A percentile compares a stretch with the other conserved stretches of the same genome.
Conservation (phyloP, 768 basidiomycete species). For the Russula earlei region DNA sequence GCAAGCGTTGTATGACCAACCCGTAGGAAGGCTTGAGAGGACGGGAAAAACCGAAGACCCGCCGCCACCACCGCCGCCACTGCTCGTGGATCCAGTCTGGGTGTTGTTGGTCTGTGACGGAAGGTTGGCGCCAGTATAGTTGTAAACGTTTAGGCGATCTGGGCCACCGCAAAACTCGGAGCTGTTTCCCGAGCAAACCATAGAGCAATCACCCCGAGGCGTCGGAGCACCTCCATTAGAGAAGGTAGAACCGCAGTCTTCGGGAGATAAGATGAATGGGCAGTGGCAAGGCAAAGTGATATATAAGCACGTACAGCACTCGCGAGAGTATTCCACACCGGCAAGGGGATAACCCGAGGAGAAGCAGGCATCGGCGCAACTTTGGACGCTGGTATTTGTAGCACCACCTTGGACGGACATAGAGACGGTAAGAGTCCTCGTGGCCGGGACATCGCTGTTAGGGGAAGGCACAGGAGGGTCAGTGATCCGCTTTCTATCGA, state of each 20-base stretch:
- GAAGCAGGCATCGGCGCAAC: slow-evolving; percentile 55
- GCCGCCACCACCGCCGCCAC: not conserved
- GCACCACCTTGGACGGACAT: slow-evolving; percentile 26
- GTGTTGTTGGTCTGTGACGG: slow-evolving; percentile 5
- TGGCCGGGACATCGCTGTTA: slow-evolving; percentile 28
- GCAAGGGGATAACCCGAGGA: slow-evolving; percentile 35
- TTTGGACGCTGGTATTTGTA: slow-evolving; percentile 43
- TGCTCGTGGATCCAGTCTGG: not conserved
- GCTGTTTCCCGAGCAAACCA: slow-evolving; percentile 53
- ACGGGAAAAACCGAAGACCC: slow-evolving; percentile 14
- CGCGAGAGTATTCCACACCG: slow-evolving; percentile 34
- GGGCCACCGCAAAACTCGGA: slow-evolving; percentile 70
- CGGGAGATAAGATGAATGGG: not conserved
- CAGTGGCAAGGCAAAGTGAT: not conserved
- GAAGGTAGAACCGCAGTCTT: slow-evolving; percentile 44
- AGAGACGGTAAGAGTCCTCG: slow-evolving; percentile 29
- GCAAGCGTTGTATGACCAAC: slow-evolving; percentile 26
- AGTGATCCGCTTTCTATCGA: not conserved
- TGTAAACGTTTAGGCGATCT: slow-evolving; percentile 54
- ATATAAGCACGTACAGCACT: slow-evolving; percentile 40
- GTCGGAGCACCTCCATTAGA: slow-evolving; percentile 39
- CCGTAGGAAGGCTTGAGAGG: not conserved
- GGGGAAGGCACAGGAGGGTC: not conserved
- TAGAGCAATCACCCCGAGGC: slow-evolving; percentile 48
- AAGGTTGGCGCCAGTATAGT: slow-evolving; percentile 56